A percentile compares a stretch with the other conserved stretches of the same genome.
Conservation (phyloP, 345 rosid genomes). For the Carallia pectinifolia region DNA sequence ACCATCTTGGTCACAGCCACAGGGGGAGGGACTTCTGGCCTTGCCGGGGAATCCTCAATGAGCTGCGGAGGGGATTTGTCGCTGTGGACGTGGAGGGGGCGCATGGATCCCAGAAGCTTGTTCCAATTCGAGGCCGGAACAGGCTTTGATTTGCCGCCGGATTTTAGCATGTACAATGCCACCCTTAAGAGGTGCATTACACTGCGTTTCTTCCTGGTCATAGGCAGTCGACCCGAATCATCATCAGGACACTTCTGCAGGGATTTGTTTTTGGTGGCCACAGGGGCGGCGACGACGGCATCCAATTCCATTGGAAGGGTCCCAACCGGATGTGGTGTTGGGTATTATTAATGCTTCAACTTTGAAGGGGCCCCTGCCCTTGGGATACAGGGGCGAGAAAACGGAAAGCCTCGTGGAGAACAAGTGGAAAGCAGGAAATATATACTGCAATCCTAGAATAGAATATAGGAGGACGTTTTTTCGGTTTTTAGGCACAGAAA, state of each 20-base stretch:
- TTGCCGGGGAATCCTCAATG: background rate
- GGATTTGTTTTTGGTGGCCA: conserved; percentile 15
- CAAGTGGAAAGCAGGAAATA: too few relatives aligned
- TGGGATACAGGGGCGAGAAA: too few relatives aligned
- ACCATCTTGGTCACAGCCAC: background rate
- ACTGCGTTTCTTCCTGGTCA: conserved; percentile 34
- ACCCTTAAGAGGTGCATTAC: conserved; percentile 43
- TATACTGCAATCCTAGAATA: too few relatives aligned
- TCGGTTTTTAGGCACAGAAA: too few relatives aligned
- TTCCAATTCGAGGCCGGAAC: conserved; percentile 33
- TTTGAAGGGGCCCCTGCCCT: too few relatives aligned
- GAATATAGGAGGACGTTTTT: too few relatives aligned
- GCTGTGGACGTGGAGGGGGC: conserved; percentile 41
- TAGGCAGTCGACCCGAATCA: background rate
- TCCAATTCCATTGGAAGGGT: background rate
- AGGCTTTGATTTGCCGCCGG: conserved; percentile 34
- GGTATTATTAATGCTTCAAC: too few relatives aligned
- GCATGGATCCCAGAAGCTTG: conserved; percentile 48
- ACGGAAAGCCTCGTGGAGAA: too few relatives aligned
- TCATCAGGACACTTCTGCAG: background rate
- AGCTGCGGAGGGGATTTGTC: conserved; percentile 26
- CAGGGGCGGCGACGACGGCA: background rate
- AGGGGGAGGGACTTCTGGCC: background rate
- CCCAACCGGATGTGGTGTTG: background rate
- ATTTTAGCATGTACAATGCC: conserved; percentile 38